phyloP scores from a whole-genome alignment of 2,329 filamentous ascomycete genomes.

The Apiospora rasikravindrae region DNA sequence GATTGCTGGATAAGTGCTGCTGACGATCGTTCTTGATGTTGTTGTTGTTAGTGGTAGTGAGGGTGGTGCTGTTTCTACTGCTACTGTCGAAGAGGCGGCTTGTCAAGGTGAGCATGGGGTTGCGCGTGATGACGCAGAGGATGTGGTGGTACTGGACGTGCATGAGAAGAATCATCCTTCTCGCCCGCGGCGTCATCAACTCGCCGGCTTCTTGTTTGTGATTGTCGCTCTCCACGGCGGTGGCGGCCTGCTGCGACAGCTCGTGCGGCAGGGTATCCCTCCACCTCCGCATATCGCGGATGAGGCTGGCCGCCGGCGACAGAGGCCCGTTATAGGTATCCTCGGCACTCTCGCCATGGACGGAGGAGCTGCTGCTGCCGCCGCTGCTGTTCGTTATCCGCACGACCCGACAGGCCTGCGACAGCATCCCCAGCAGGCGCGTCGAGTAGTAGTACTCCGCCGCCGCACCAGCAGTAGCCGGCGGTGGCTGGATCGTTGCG shows the following conservation, averaged over 20 bases:
- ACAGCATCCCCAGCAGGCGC: slow-evolving; percentile 42
- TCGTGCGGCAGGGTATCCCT: slow-evolving; percentile 43
- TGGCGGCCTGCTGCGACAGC: slow-evolving; percentile 39
- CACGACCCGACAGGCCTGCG: slow-evolving; percentile 43
- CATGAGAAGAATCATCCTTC: slow-evolving; percentile 44
- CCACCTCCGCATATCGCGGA: slow-evolving; percentile 47
- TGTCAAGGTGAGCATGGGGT: slow-evolving; percentile 44
- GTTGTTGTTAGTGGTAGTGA: too few species aligned
- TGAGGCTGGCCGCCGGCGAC: slow-evolving; percentile 43
- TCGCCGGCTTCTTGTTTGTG: not conserved
- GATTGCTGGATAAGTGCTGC: slow-evolving; percentile 26
- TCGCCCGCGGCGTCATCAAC: slow-evolving; percentile 30
- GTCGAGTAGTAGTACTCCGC: slow-evolving; percentile 42
- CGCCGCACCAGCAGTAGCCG: too few species aligned
- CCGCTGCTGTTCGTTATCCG: slow-evolving; percentile 32
- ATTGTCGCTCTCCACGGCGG: slow-evolving; percentile 20
- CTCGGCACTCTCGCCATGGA: slow-evolving; percentile 25
- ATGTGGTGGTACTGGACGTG: slow-evolving; percentile 48
- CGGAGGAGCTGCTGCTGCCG: slow-evolving; percentile 18
- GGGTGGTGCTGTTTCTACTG: not conserved
- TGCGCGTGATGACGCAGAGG: slow-evolving; percentile 43
- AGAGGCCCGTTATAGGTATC: slow-evolving; percentile 44
- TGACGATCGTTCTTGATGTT: not conserved
- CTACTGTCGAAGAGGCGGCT: slow-evolving; percentile 15
- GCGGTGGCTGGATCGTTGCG: too few species aligned